Evolutionary conservation across 176 grass and related monocot species (phyloP).

Genomic region (Musa schizocarpa): DNA sequence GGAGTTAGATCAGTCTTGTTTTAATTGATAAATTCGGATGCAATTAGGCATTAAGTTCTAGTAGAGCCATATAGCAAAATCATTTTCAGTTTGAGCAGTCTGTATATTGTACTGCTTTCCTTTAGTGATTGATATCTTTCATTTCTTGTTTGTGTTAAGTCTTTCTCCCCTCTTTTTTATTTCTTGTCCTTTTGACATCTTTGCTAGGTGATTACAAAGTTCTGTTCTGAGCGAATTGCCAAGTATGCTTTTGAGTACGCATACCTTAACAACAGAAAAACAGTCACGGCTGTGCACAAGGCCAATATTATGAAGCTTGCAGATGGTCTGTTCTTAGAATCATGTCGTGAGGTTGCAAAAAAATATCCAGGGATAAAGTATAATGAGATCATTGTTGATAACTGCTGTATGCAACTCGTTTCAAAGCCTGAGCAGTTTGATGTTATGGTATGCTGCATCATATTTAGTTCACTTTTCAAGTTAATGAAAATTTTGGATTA

Average conservation of each 20-base stretch:
- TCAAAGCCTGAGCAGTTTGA: conserved; percentile 49
- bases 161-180: neutral
- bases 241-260: conserved; percentile 97
- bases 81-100: too few relatives aligned
- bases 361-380: conserved; percentile 88
- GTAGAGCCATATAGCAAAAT: too few relatives aligned
- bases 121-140: neutral
- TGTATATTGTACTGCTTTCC: neutral
- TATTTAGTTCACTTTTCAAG: too few relatives aligned
- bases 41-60: too few relatives aligned
- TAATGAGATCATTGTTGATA: conserved; percentile 94
- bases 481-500: too few relatives aligned
- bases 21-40: too few relatives aligned
- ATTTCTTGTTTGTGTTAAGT: neutral
- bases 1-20: too few relatives aligned
- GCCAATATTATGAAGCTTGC: conserved; percentile 99
- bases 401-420: conserved; percentile 98
- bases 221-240: conserved; percentile 83
- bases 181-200: neutral
- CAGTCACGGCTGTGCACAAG: conserved; percentile 94
- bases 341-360: conserved; percentile 79
- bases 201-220: conserved; percentile 98
- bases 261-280: conserved; percentile 94
- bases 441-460: too few relatives aligned
- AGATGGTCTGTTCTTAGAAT: conserved; percentile 94